Conservation (phyloP, 1,284 basidiomycete genomes). For the Tylopilus sp. region DNA sequence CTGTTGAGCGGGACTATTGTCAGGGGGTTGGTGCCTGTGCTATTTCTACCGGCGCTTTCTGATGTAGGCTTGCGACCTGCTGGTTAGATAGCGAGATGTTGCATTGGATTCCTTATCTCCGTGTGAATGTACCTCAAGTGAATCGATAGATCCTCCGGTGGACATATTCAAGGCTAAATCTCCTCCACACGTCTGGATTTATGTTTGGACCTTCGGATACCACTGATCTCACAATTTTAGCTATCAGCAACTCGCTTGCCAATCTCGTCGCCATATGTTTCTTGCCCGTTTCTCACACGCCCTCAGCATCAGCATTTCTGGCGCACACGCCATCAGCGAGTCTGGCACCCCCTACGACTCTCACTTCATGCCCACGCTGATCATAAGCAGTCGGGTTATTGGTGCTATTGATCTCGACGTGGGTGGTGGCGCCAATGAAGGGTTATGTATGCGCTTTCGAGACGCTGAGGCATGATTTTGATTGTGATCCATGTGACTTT, state of each 20-base stretch:
- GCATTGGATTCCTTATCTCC: constrained; percentile 89
- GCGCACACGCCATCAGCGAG: constrained; percentile 76
- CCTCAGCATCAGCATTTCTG: constrained; percentile 79
- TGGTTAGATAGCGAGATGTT: constrained; percentile 81
- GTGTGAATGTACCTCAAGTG: constrained; percentile 87
- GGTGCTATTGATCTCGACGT: constrained; percentile 77
- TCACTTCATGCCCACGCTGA: constrained; percentile 84
- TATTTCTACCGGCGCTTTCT: constrained; percentile 71
- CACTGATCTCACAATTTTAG: constrained; percentile 96
- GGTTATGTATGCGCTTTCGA: constrained; percentile 83
- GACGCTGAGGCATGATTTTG: constrained; percentile 84
- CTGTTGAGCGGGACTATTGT: constrained; percentile 66
- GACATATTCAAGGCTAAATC: constrained; percentile 19
- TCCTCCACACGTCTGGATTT: constrained; percentile 84
- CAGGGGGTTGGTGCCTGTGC: constrained; percentile 65
- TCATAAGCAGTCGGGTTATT: constrained; percentile 89
- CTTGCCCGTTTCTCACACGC: constrained; percentile 40
- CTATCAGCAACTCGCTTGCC: constrained; percentile 95
- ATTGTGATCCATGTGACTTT: constrained; percentile 79
- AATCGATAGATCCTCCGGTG: not conserved
- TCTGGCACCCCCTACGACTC: constrained; percentile 71
- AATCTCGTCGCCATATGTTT: constrained; percentile 98
- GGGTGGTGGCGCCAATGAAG: constrained; percentile 88
- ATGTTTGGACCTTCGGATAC: constrained; percentile 97
- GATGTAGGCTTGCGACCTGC: constrained; percentile 69